phyloP scores from a whole-genome alignment of 495 filamentous ascomycete genomes.

The Xylaria acuta region DNA sequence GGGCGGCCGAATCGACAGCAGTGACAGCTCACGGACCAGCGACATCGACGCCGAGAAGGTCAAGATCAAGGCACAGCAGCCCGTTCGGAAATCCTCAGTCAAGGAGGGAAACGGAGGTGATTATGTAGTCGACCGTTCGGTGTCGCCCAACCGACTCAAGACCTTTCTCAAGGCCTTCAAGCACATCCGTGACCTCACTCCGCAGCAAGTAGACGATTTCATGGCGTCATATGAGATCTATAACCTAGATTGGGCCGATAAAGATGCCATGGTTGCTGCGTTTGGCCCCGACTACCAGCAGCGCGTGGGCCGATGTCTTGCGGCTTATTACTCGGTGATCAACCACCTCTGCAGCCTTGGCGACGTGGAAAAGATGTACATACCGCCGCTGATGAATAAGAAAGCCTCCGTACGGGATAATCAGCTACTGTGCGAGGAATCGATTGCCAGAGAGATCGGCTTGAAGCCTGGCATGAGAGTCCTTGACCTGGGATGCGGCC shows the following conservation, averaged over 20 bases:
- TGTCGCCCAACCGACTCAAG: conserved; percentile 60
- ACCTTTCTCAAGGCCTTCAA: conserved; percentile 63
- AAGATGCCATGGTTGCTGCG: conserved; percentile 61
- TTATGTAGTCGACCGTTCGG: conserved; percentile 50
- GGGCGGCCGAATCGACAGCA: conserved; percentile 39
- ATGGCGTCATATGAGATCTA: conserved; percentile 73
- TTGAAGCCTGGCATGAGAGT: conserved; percentile 58
- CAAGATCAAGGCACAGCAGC: conserved; percentile 25
- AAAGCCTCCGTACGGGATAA: conserved; percentile 59
- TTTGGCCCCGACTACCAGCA: conserved; percentile 66
- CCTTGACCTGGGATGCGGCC: conserved; percentile 66
- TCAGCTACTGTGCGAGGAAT: conserved; percentile 66
- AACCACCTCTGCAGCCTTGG: conserved; percentile 72
- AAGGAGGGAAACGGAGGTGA: conserved; percentile 31
- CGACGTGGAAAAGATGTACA: conserved; percentile 74
- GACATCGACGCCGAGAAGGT: conserved; percentile 38
- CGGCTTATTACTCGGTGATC: conserved; percentile 67
- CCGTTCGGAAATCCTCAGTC: not conserved
- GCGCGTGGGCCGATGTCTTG: conserved; percentile 64
- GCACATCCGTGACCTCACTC: conserved; percentile 62
- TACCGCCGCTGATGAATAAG: conserved; percentile 66
- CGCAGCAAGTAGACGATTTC: conserved; percentile 67
- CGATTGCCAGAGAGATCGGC: conserved; percentile 60
- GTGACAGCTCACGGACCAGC: conserved; percentile 41
- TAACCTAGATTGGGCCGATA: conserved; percentile 68